Evolutionary conservation across 768 basidiomycete genomes (phyloP), one percentile per base, ranked within the genome.

Genomic region (Phlebiopsis flavidoalba): DNA sequence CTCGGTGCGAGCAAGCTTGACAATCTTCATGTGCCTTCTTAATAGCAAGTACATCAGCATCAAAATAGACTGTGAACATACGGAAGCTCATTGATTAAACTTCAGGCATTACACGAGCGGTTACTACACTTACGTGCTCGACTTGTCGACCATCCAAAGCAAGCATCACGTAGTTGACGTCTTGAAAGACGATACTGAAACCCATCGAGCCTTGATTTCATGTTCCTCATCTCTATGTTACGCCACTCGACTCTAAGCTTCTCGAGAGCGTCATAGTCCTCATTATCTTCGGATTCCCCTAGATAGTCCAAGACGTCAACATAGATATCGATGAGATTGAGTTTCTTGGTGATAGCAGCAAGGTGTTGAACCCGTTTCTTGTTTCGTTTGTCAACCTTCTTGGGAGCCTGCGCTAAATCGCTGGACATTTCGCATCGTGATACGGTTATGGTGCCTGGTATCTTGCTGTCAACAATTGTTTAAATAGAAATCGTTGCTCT

Each of bases 21-120:
- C 55, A 10, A 70, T 64, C 47, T 66, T 57, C 8, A 60, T 52
- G 43, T 70, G 69, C 2, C 64, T 67, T 0, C 62, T 53, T 8
- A 70, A 64, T 8, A 70, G 64, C 0, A 70, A 24, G 48, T 65
- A 63, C 10, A 66, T 60, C 37, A 70, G 61, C 48, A 62, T 64
- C 15, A 70, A 50, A 22, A 68, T 56, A 14, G 24, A 63, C 62
- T 63, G 31, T 21, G 48, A 12, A 48, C n/a, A n/a, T 35, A 22
- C 7, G 5, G 15, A n/a, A 12, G 53, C 11, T 12, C 11, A 37
- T 55, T 21, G 19, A 40, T 17, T 12, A 56, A 52, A 66, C 63
- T 64, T 24, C 10, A 19, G 11, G 35, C 40, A n/a, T 49, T n/a
- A 63, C n/a, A n/a, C n/a, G n/a, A n/a, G n/a, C n/a, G n/a, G 26